Base-by-base conservation (phyloP, 2,329 filamentous ascomycete genomes). In the Aureobasidium sp. region DNA sequence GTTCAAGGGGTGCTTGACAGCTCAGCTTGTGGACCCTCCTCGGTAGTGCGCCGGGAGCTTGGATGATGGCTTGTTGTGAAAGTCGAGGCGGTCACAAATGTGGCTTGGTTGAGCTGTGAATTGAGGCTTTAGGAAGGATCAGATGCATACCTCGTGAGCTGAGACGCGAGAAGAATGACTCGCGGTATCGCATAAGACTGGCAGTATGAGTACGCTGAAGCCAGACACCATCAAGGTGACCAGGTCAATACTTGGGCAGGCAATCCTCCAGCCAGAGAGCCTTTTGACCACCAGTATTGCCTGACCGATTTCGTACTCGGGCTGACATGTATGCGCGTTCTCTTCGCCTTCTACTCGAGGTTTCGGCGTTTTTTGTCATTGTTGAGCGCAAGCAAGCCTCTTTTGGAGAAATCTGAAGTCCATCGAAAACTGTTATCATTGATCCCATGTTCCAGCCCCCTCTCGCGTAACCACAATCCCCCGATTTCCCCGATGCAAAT, bases 401-500 rank as follows among this genome's bases (percentile, higher is more conserved):
- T 33, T 7, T 35, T 14, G 19, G 6, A 19, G 24, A 27, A 24
- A 27, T 31, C 17, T 29, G 19, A 11, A 15, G 19, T 54, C 17
- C 37, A 54, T 42, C 37, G 50, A 54, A 4, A 11, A 4, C 17
- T 29, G 19, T 15, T 54, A 54, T 54, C 50, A 54, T 52, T 33
- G 49, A 52, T 52, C 49, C 31, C 19, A 35, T 6, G 29, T 42
- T 42, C 35, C 35, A 54, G 37, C 35, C 35, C 50, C 24, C 3
- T 31, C 15, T 54, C 50, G 35, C 50, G 50, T 42, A 42, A 31
- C 22, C 24, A 19, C 11, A 8, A 12, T 24, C 45, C 15, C n/a
- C 22, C 50, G 50, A 54, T 54, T 27, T 24, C 2, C 50, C n/a
- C 50, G 50, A 54, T 54, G 50, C 50, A 24, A n/a, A 54, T 54